Base-by-base conservation (phyloP, 495 filamentous ascomycete genomes). In the Trichocladium uniseriatum region DNA sequence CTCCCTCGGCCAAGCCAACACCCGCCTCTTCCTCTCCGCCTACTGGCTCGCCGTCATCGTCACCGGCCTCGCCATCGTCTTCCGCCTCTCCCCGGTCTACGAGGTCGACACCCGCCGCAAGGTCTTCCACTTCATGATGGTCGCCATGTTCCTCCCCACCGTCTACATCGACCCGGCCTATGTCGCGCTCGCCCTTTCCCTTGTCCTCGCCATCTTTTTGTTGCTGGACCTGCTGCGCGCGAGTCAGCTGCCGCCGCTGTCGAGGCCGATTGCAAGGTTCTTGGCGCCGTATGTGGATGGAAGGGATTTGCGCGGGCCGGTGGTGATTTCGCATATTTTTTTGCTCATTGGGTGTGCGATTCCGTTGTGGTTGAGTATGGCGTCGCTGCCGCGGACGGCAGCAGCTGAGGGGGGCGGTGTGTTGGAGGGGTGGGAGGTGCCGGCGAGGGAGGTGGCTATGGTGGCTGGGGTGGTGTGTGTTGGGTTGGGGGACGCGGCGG, bases 111-210 rank as follows among this genome's bases (percentile, higher is more conserved):
- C 92, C 3, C 79, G 92, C n/a, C 80, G 92, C 32, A 99, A 99
- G 66, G 85, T 99, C 9, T 99, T 99, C 66, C 92, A 99, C 65
- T 92, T 91, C 53, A 95, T 89, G 80, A 95, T 96, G 80, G 89
- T 97, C 31, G 76, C 80, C 36, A 94, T 99, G 87, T 84, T 99
- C 52, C 75, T 96, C 3, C 88, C 92, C 10, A 79, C 86, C 2
- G 82, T 81, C 2, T 94, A 82, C 59, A 65, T 96, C 52, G 94
- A 97, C 63, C 94, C 92, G 7, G 65, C 79, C 15, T 97, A 89
- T 60, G 79, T 80, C 38, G 79, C 87, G 1, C 75, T 98, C 6
- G 86, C 87, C 1, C 69, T 97, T 38, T 72, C 72, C 1, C 67
- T 95, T 21, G 77, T 87, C 14, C 75, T 97, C 24, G 77, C 81